Percentiles rank a stretch among this genome's conserved stretches.
Evolutionary conservation across 805 yeast species (phyloP).

Genomic region (Monosporozyma aquatica): DNA sequence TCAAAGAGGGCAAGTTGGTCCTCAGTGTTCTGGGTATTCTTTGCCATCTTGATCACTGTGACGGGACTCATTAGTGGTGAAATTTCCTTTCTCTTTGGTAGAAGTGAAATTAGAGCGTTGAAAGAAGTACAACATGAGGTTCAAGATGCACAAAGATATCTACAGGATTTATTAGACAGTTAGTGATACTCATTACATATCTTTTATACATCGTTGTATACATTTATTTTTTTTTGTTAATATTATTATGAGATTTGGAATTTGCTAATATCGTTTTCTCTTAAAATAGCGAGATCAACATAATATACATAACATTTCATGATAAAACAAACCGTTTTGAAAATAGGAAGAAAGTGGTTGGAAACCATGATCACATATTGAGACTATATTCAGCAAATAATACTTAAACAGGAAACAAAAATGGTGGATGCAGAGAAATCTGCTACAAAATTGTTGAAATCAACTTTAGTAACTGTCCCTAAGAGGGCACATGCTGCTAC

Average conservation of each 20-base stretch:
- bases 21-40: constrained; percentile 54
- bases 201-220: not conserved
- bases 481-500: constrained; percentile 3
- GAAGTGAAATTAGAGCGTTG: constrained; percentile 70
- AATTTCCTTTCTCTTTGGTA: constrained; percentile 70
- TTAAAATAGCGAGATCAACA: too few species aligned
- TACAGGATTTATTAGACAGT: constrained; percentile 4
- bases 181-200: not conserved
- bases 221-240: not conserved
- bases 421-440: not conserved
- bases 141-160: constrained; percentile 23
- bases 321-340: too few species aligned
- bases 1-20: constrained; percentile 49
- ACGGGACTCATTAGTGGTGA: constrained; percentile 70
- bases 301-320: too few species aligned
- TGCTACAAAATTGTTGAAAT: not conserved
- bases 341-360: too few species aligned
- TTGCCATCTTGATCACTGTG: constrained; percentile 45
- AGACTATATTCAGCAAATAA: not conserved
- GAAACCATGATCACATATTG: too few species aligned
- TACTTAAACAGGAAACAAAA: not conserved
- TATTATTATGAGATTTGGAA: not conserved
- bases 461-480: not conserved
- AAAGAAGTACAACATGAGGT: constrained; percentile 70
- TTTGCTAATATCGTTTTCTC: too few species aligned